These are phyloP conservation scores for Melaleuca quinquenervia DNA, from an alignment of 345 rosid genomes.

Conservation along the genomic window DNA sequence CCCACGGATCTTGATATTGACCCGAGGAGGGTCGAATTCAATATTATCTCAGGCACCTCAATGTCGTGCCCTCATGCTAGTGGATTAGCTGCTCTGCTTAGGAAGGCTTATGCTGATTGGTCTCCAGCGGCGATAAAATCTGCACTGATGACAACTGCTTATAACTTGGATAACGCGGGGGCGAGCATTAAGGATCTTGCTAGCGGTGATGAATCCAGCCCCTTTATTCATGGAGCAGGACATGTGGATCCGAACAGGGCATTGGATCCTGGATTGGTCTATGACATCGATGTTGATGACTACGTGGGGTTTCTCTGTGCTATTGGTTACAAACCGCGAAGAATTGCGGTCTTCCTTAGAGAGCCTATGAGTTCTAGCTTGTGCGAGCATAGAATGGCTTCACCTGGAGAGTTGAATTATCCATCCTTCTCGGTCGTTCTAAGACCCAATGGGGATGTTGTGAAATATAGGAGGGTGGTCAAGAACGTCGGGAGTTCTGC, in stretches of 20 bases:
- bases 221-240: constrained; percentile 72
- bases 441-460: constrained; percentile 13
- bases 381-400: constrained; percentile 19
- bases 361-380: constrained; percentile 25
- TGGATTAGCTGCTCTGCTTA: constrained; percentile 69
- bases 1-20: constrained; percentile 56
- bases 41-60: constrained; percentile 77
- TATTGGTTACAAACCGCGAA: constrained; percentile 44
- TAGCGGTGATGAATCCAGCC: constrained; percentile 44
- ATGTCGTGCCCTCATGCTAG: constrained; percentile 92
- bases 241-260: constrained; percentile 84
- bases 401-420: constrained; percentile 60
- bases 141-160: constrained; percentile 70
- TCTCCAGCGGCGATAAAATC: constrained; percentile 67
- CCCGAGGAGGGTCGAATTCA: constrained; percentile 53
- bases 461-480: constrained; percentile 44
- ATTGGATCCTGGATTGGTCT: constrained; percentile 67
- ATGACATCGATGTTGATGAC: constrained; percentile 40
- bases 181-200: constrained; percentile 60
- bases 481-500: constrained; percentile 52
- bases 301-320: constrained; percentile 73
- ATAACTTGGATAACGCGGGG: constrained; percentile 57
- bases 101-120: constrained; percentile 56
- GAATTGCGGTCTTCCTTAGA: constrained; percentile 45
- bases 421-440: constrained; percentile 67